phyloP scores from a whole-genome alignment of 192 early-diverging fungal species.

The Endogone sp. region DNA sequence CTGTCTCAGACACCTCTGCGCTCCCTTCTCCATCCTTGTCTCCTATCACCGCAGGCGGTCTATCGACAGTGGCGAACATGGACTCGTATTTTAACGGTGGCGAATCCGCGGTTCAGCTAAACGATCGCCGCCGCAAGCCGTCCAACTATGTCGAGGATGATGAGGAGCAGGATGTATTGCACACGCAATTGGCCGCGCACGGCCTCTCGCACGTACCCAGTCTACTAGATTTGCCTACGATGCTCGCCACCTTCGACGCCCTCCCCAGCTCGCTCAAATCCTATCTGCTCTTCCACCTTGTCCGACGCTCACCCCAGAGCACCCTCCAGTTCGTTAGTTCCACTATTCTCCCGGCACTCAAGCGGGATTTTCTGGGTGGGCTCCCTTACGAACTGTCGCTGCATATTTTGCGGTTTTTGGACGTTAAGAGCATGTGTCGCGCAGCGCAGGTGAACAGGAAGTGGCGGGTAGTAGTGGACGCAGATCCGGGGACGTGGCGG shows the following conservation, averaged over 20 bases:
- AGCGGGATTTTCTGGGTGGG: conserved; percentile 83
- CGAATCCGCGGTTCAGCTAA: conserved; percentile 11
- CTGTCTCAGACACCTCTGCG: conserved; percentile 18
- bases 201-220: conserved; percentile 24
- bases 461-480: conserved; percentile 80
- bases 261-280: conserved; percentile 74
- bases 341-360: conserved; percentile 84
- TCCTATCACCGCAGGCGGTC: conserved; percentile 21
- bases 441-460: conserved; percentile 75
- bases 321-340: conserved; percentile 90
- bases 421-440: conserved; percentile 70
- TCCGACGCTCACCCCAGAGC: conserved; percentile 74
- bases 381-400: conserved; percentile 68
- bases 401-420: conserved; percentile 82
- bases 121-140: conserved; percentile 22
- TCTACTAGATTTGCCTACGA: conserved; percentile 36
- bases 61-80: conserved; percentile 4
- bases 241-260: conserved; percentile 77
- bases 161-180: conserved; percentile 25
- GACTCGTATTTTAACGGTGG: conserved; percentile 12
- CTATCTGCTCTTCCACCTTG: conserved; percentile 85
- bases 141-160: conserved; percentile 20
- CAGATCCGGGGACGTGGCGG: conserved; percentile 52
- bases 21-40: conserved; percentile 51
- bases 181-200: no score